phyloP scores from a whole-genome alignment of 2,329 filamentous ascomycete genomes.

The Plenodomus tracheiphilus region DNA sequence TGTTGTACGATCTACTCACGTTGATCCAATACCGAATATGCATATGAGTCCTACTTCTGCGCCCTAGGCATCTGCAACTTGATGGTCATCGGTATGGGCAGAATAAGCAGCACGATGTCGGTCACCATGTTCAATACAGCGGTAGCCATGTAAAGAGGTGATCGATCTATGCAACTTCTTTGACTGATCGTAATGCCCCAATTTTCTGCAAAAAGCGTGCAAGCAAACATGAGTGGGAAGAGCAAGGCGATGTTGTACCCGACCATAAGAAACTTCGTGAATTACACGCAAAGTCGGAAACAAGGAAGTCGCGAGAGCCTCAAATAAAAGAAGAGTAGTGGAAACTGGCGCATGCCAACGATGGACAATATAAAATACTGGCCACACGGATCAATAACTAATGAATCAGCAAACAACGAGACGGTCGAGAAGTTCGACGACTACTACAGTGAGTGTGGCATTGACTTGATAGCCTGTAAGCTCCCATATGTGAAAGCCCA shows the following conservation, averaged over 20 bases:
- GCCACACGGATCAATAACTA: too few species aligned
- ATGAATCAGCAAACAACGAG: too few species aligned
- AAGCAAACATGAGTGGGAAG: slow-evolving; percentile 20
- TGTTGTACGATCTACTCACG: slow-evolving; percentile 1
- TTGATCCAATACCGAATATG: slow-evolving; percentile 20
- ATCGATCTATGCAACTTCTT: slow-evolving; percentile 20
- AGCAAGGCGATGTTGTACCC: slow-evolving; percentile 18
- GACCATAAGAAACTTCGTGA: slow-evolving; percentile 22
- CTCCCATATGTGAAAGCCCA: slow-evolving; percentile 11
- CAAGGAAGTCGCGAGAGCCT: slow-evolving; percentile 10
- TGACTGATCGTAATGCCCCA: slow-evolving; percentile 15
- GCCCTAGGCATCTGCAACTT: slow-evolving; percentile 14
- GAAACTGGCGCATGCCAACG: too few species aligned
- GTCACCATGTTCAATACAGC: slow-evolving; percentile 21
- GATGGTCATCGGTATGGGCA: slow-evolving; percentile 18
- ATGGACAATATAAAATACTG: background rate
- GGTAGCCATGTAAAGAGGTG: slow-evolving; percentile 21
- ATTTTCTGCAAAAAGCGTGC: slow-evolving; percentile 18
- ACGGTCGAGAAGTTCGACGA: background rate
- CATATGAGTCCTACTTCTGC: slow-evolving; percentile 16
- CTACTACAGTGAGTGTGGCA: background rate
- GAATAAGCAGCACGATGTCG: slow-evolving; percentile 14
- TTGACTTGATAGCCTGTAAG: slow-evolving; percentile 18
- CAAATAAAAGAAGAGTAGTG: too few species aligned
- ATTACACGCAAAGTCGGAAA: slow-evolving; percentile 9